Conservation (phyloP, 2,329 filamentous ascomycete genomes). For the Diaporthe humulicola region DNA sequence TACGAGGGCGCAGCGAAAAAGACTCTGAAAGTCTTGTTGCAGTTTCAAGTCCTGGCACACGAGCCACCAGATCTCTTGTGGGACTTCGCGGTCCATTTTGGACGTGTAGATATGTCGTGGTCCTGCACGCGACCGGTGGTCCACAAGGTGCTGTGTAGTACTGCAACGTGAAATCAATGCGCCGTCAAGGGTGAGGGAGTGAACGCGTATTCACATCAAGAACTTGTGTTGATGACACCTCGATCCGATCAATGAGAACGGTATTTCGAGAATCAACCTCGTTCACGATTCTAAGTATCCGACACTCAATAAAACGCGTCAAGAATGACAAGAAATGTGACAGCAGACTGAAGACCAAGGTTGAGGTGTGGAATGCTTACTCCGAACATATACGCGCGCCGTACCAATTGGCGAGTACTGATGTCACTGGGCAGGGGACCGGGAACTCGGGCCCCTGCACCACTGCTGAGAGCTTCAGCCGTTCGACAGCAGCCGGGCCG, state of each 20-base stretch:
- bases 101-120: neutral
- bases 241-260: neutral
- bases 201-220: neutral
- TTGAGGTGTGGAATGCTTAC: conserved; percentile 11
- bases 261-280: neutral
- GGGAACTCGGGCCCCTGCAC: neutral
- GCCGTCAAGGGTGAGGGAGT: neutral
- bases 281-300: neutral
- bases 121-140: neutral
- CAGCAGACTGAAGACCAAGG: neutral
- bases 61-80: conserved; percentile 71
- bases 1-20: conserved; percentile 70
- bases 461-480: neutral
- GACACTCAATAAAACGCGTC: conserved; percentile 1
- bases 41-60: conserved; percentile 71
- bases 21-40: conserved; percentile 68
- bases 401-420: conserved; percentile 3
- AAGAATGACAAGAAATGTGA: neutral
- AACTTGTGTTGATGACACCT: neutral
- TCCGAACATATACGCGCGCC: neutral
- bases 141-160: neutral
- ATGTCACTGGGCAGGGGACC: conserved; percentile 15
- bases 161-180: neutral
- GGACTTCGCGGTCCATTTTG: conserved; percentile 50
- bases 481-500: neutral